Base-by-base conservation (phyloP, 2,329 filamentous ascomycete genomes). In the Ophiocordyceps camponoti-floridani region DNA sequence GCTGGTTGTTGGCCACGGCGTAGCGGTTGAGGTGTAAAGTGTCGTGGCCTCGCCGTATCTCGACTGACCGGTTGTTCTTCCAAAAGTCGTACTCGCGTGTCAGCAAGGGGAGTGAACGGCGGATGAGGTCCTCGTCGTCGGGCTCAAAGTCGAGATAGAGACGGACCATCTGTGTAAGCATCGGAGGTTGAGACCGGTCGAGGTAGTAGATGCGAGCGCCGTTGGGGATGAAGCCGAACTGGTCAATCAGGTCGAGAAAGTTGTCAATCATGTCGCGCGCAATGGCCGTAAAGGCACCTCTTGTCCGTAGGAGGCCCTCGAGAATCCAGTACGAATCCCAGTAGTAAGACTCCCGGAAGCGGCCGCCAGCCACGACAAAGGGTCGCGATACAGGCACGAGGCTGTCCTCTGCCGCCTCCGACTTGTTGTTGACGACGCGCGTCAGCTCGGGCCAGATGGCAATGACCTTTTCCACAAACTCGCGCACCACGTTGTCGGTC, bases 291-390 rank as follows among this genome's bases (percentile, higher is more conserved):
- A 81, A 82, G 41, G 70, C 69, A 35, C 78, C 79, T 14, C 75
- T 70, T 0, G 77, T 82, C 42, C 78, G 70, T 31, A 82, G 59
- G 23, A 83, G 64, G 23, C 79, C 79, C 58, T 79, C 72, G 42
- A 82, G 52, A 43, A 82, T 79, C 77, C 75, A 81, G 61, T 73
- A 82, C 30, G 75, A 77, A 56, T 82, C 77, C 78, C 78, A 82
- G 57, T 82, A 82, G 55, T 82, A 83, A 2, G 75, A 70, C 58
- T 83, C 79, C 31, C 78, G 67, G 64, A 83, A 83, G 28, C 79
- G 74, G n/a, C 79, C 78, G 12, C 78, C 78, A 4, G 78, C 77
- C 14, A 83, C 70, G n/a, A 83, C 76, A 53, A 83, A 82, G 3
- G 76, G 78, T 46, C 75, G 72, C 52, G 79, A 79, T 47, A 82